Percentiles rank a stretch among this genome's conserved stretches.
phyloP scores from a whole-genome alignment of 192 early-diverging fungal genomes.

The Coemansia erecta region DNA sequence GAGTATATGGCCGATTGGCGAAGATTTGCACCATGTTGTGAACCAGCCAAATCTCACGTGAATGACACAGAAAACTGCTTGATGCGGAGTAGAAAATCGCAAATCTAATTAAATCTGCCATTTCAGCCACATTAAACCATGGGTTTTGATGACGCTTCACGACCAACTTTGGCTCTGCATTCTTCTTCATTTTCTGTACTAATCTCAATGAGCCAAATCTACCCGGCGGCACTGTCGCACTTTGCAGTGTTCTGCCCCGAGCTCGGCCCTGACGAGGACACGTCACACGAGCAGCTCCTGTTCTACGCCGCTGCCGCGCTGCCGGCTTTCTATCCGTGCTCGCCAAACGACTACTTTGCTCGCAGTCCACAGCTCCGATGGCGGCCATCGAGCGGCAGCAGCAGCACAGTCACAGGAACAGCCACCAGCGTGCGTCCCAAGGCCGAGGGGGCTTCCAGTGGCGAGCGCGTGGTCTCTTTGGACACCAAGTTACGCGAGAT shows the following conservation, averaged over 20 bases:
- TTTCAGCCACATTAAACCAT: too few species aligned
- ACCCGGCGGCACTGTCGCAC: constrained; percentile 59
- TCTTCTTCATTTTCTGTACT: too few species aligned
- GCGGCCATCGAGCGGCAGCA: constrained; percentile 24
- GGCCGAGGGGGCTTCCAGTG: constrained; percentile 3
- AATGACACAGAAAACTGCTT: too few species aligned
- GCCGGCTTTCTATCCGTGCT: constrained; percentile 39
- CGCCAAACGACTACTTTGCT: constrained; percentile 44
- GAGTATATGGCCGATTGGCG: not conserved
- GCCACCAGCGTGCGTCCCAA: not conserved
- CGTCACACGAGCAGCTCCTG: constrained; percentile 71
- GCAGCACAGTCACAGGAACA: constrained; percentile 1
- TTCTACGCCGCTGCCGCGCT: constrained; percentile 64
- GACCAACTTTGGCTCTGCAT: too few species aligned
- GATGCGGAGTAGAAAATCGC: too few species aligned
- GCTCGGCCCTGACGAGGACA: constrained; percentile 65
- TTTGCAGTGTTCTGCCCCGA: constrained; percentile 76
- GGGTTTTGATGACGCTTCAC: too few species aligned
- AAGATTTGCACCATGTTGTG: not conserved
- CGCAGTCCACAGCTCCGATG: constrained; percentile 32
- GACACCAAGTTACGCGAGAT: constrained; percentile 74
- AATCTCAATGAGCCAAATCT: constrained; percentile 23
- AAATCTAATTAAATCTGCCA: too few species aligned
- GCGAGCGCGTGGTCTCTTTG: constrained; percentile 60
- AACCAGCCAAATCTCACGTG: too few species aligned